A percentile compares a stretch with the other conserved stretches of the same genome.
Evolutionary conservation across 1,284 basidiomycete species (phyloP).

Genomic region (Microbotryomycetes sp.): DNA sequence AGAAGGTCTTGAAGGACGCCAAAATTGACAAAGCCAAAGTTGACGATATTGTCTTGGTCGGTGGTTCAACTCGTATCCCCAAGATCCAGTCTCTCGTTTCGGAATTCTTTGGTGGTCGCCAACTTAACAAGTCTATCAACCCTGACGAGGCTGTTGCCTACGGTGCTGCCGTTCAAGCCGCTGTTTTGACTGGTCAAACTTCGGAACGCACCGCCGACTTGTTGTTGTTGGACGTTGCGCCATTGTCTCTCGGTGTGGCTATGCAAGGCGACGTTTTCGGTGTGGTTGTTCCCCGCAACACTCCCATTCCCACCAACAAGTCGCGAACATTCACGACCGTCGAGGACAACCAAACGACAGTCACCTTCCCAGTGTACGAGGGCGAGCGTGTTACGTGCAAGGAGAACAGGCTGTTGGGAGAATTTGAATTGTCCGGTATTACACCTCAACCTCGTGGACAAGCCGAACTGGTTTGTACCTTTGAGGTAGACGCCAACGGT

Average conservation of each 20-base stretch:
- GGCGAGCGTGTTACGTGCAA: conserved; percentile 98
- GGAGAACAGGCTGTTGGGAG: conserved; percentile 91
- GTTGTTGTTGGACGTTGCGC: conserved; percentile 92
- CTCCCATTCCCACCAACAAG: conserved; percentile 98
- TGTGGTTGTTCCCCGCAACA: conserved; percentile 60
- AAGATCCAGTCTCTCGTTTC: conserved; percentile 96
- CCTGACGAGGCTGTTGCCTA: conserved; percentile 99
- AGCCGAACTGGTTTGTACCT: conserved; percentile 95
- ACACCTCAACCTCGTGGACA: conserved; percentile 98
- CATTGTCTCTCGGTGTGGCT: conserved; percentile 94
- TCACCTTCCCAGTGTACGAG: conserved; percentile 97
- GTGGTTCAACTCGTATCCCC: conserved; percentile 98
- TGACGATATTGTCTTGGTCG: conserved; percentile 95
- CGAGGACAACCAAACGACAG: conserved; percentile 98
- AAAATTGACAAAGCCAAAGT: conserved; percentile 96
- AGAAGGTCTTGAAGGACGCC: conserved; percentile 96
- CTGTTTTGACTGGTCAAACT: conserved; percentile 94
- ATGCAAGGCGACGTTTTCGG: conserved; percentile 84
- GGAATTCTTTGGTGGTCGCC: conserved; percentile 89
- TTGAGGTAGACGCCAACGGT: conserved; percentile 82
- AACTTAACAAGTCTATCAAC: conserved; percentile 68
- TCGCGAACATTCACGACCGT: conserved; percentile 93
- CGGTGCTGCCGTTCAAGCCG: conserved; percentile 98
- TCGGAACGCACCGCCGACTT: conserved; percentile 99
- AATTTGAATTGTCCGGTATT: conserved; percentile 97